Conservation (phyloP, 108 stramenopile genomes). For the Licmophora abbreviata region DNA sequence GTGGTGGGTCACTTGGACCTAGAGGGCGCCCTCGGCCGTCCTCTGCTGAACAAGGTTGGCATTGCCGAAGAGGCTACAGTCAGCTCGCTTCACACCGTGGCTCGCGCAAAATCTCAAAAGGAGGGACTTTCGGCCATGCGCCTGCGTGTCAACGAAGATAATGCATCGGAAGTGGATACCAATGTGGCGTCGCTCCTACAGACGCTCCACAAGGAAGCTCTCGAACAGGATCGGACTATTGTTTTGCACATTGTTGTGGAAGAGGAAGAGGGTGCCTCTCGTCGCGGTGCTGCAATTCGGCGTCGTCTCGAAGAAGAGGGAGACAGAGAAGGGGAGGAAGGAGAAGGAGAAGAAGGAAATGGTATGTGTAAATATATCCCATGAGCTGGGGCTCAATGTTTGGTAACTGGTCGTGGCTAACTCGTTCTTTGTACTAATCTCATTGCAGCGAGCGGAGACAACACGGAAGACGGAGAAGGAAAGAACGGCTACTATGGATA, state of each 20-base stretch:
- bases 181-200: conserved; percentile 39
- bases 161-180: conserved; percentile 41
- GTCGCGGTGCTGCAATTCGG: conserved; percentile 23
- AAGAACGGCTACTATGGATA: conserved; percentile 49
- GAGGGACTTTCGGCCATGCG: conserved; percentile 41
- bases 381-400: too few relatives aligned
- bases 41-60: conserved; percentile 17
- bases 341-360: conserved; percentile 9
- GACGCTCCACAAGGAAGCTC: conserved; percentile 27
- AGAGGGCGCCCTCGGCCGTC: conserved; percentile 25
- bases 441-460: conserved; percentile 13
- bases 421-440: too few relatives aligned
- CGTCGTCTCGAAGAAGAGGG: conserved; percentile 38
- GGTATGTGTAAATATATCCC: too few relatives aligned
- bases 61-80: background rate
- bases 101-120: background rate
- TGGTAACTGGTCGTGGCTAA: too few relatives aligned
- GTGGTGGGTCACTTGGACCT: conserved; percentile 63
- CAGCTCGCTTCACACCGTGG: background rate
- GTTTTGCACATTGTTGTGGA: conserved; percentile 79
- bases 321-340: conserved; percentile 12
- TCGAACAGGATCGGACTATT: conserved; percentile 33
- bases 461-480: conserved; percentile 19
- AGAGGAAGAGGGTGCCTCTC: conserved; percentile 33
- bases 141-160: conserved; percentile 31